Conservation (phyloP, 331 rosid genomes). For the Quercus phellos region DNA sequence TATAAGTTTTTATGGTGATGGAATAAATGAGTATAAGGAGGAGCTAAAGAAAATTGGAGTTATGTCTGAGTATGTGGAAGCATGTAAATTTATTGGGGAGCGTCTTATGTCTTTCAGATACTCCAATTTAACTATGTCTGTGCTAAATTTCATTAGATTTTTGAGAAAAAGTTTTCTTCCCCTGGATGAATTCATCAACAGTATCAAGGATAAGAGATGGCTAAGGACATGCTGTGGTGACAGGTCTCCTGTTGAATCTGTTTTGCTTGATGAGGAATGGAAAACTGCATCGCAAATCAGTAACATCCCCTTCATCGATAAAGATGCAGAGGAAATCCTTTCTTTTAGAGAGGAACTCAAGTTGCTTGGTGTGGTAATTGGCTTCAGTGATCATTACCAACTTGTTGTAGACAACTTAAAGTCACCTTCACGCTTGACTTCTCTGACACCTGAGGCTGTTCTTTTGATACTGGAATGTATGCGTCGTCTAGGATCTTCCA, state of each 20-base stretch:
- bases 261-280: slow-evolving; percentile 53
- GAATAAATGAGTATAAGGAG: slow-evolving; percentile 36
- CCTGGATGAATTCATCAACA: slow-evolving; percentile 28
- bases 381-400: slow-evolving; percentile 26
- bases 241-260: slow-evolving; percentile 57
- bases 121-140: slow-evolving; percentile 33
- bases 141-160: slow-evolving; percentile 49
- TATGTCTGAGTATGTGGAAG: slow-evolving; percentile 54
- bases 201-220: slow-evolving; percentile 45
- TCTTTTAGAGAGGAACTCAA: slow-evolving; percentile 41
- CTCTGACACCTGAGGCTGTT: slow-evolving; percentile 38
- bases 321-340: slow-evolving; percentile 39
- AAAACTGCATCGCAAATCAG: slow-evolving; percentile 47
- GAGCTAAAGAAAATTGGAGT: slow-evolving; percentile 63
- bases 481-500: neutral
- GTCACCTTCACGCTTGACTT: slow-evolving; percentile 27
- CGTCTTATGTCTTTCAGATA: slow-evolving; percentile 54
- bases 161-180: slow-evolving; percentile 28
- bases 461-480: slow-evolving; percentile 45
- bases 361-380: slow-evolving; percentile 58
- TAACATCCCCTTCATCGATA: slow-evolving; percentile 57
- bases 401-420: slow-evolving; percentile 46
- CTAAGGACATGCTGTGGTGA: slow-evolving; percentile 53
- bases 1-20: slow-evolving; percentile 36
- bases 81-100: slow-evolving; percentile 48